Evolutionary conservation across 176 grass and related monocot genomes (phyloP), one percentile per base, ranked within the genome.

Genomic region (Hsuehochloa calcarea): DNA sequence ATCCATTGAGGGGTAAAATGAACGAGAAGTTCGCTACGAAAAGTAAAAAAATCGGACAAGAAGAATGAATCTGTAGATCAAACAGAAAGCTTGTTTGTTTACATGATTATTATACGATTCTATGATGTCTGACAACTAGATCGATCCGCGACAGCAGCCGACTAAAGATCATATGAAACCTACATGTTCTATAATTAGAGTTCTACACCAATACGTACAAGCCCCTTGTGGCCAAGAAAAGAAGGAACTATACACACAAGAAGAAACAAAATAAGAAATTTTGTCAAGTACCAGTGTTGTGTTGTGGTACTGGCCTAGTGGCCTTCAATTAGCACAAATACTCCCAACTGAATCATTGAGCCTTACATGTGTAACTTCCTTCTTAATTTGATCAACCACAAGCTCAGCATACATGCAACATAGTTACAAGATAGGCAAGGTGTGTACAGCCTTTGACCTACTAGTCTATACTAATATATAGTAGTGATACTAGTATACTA

Each of bases 121-220:
- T 82, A 3, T 56, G 65, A 82, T 78, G 83, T 77, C 65, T 78
- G 56, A 82, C 55, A 72, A 8, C 38, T 23, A 3, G 6, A 70
- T 29, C 11, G 59, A 26, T 61, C 35, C 1, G 17, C 2, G 12
- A 56, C 77, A 81, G 35, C 59, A 45, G 8, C 26, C 59, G 49
- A 74, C 11, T 34, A 17, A 67, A 45, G 44, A 44, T 75, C 10
- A 3, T 60, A 38, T 15, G 75, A 86, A 87, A 47, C 68, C 58
- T 47, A 82, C 65, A 60, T 60, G 38, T 38, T 20, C 2, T 4
- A 50, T 8, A 22, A 41, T 7, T 43, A 34, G 31, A 34, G 58
- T 65, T 74, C 64, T 65, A 47, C 14, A 77, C 50, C 20, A 29
- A 52, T 41, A 52, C 17, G 5, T 17, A 65, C 5, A 73, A n/a